phyloP scores from a whole-genome alignment of 306 rosid genomes.

The Casuarina equisetifolia region DNA sequence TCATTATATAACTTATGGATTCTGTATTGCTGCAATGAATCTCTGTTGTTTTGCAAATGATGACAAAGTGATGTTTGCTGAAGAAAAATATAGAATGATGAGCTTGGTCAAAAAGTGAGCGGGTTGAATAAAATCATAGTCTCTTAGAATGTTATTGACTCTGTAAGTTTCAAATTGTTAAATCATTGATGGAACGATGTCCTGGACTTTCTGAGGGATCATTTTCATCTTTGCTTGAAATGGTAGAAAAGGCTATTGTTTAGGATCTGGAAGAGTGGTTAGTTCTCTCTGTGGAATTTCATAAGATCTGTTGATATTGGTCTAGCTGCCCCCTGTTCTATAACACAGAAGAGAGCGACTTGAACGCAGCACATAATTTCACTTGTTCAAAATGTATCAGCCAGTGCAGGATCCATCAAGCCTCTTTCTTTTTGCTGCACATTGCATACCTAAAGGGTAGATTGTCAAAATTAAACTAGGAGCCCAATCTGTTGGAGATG shows the following conservation, averaged over 20 bases:
- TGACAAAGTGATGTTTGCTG: not conserved
- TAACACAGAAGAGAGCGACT: constrained; percentile 19
- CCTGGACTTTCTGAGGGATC: not conserved
- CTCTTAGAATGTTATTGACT: not conserved
- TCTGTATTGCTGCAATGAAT: not conserved
- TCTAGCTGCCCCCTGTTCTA: constrained; percentile 16
- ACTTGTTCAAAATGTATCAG: not conserved
- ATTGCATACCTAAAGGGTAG: not conserved
- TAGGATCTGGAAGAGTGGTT: constrained; percentile 1
- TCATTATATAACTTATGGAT: not conserved
- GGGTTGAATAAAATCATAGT: not conserved
- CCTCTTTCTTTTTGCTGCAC: constrained; percentile 1
- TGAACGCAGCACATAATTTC: constrained; percentile 5
- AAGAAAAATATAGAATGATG: not conserved
- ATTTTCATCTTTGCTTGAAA: not conserved
- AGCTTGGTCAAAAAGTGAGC: not conserved
- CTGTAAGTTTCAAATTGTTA: not conserved
- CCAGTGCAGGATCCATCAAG: constrained; percentile 22
- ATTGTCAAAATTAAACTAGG: not conserved
- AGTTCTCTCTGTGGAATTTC: constrained; percentile 18
- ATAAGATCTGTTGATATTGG: not conserved
- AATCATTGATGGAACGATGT: constrained; percentile 7
- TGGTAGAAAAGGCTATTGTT: constrained; percentile 8
- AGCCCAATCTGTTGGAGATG: not conserved
- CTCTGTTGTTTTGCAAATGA: not conserved